Base-by-base conservation (phyloP, 164 flowering plant species). In the Nelumbo lutea region DNA sequence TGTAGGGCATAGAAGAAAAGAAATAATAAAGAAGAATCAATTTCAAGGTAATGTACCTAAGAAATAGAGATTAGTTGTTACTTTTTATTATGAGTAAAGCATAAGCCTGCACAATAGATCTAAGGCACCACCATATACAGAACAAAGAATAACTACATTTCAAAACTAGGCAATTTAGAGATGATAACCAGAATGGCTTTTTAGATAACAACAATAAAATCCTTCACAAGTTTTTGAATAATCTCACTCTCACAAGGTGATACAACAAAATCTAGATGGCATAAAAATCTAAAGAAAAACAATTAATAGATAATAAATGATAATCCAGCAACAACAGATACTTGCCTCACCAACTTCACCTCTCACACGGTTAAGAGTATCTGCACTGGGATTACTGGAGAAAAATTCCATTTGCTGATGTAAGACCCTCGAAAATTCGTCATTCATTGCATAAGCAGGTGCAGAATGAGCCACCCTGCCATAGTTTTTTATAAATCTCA, bases 361-460 rank as follows among this genome's bases (percentile, higher is more conserved):
- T 78, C 89, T 80, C 2, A 95, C 89, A 70, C 96, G 97, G 66
- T 80, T 89, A 67, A 95, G 88, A 69, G 97, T 87, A 78, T 95
- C 98, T 2, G 87, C 91, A 79, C 89, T 89, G 10, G 97, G 90
- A 78, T 87, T 92, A 73, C 96, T 90, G 42, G 97, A 95, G 79
- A 85, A 95, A 69, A 84, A 90, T 71, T 95, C 98, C 98, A 95
- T 95, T 70, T 92, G 97, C 76, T 95, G 98, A 81, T 95, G 98
- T 80, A 95, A 79, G 44, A 95, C 97, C 77, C 98, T 84, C 42
- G 97, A 95, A 67, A 95, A 95, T 61, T 95, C 98, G 81, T 95
- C 98, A 77, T 95, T 95, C 97, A 95, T 90, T 61, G 97, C 92
- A 80, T 95, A 95, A 48, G 98, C 97, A 72, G 90, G 97, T 6